Base-by-base conservation (phyloP, 2,329 filamentous ascomycete species). In the Metarhizium guizhouense region DNA sequence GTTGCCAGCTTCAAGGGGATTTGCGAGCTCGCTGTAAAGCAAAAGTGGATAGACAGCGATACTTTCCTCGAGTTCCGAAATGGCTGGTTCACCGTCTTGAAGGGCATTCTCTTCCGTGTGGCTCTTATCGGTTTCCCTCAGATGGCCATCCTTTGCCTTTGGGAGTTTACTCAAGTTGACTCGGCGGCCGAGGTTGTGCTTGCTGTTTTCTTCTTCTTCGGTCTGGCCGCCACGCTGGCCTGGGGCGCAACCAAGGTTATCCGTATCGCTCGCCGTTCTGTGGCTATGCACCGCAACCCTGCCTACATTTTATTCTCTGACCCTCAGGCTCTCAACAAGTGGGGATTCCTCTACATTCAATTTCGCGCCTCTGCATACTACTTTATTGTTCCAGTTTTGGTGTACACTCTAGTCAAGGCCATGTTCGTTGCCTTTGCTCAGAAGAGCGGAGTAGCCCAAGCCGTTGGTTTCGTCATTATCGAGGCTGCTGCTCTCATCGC, bases 251-350 rank as follows among this genome's bases (percentile, higher is more conserved):
- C 83, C 74, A 96, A 96, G 77, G 90, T 97, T 60, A 88, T 95
- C 64, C 83, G 84, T 54, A 87, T 97, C 60, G 93, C 91, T 38
- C 90, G 90, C 67, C 87, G 90, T 63, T 96, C 92, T 36, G 87
- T 95, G 60, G 74, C 81, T 56, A 90, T 96, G 84, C 92, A 96
- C 79, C 92, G 93, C 74, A 96, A 96, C 75, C 91, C 93, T 30
- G 93, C 92, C 32, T 96, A 96, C 72, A 96, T 96, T 63, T 84
- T 97, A 59, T 97, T 95, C 76, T 96, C 93, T 2, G 92, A 97
- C 65, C 91, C 92, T n/a, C 82, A 90, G 60, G 86, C 88, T 54
- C 82, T 97, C 60, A 96, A 96, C 82, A 95, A 96, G 74, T 96
- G 92, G 93, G 93, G 93, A 25, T 96, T 96, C 77, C 82, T 97